These are phyloP conservation scores for Sporothrix phasma DNA, from an alignment of 2,329 filamentous ascomycete genomes.

Conservation along the genomic window DNA sequence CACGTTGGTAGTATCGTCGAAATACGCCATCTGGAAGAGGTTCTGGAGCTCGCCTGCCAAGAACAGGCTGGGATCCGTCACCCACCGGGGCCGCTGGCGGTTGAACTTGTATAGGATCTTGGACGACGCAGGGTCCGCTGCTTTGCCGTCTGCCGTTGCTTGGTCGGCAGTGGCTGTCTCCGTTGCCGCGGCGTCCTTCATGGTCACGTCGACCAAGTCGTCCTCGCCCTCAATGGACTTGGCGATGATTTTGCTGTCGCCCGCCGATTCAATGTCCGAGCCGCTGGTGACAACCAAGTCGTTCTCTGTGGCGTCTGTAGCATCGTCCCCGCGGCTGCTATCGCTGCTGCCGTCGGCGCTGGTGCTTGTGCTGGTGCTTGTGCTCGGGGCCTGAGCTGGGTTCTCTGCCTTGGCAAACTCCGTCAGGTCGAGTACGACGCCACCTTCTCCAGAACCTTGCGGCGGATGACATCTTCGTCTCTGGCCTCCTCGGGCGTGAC, in stretches of 20 bases:
- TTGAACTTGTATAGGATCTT: conserved; percentile 39
- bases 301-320: conserved; percentile 35
- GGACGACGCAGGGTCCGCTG: conserved; percentile 19
- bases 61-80: conserved; percentile 37
- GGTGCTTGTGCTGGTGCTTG: background rate
- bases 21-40: conserved; percentile 69
- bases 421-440: conserved; percentile 65
- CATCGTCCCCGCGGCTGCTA: conserved; percentile 2
- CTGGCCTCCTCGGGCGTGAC: conserved; percentile 61
- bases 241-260: conserved; percentile 61
- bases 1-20: conserved; percentile 44
- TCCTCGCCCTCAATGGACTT: conserved; percentile 81
- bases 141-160: conserved; percentile 12
- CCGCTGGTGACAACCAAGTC: conserved; percentile 59
- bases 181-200: conserved; percentile 51
- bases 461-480: conserved; percentile 59
- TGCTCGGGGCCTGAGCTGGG: conserved; percentile 21
- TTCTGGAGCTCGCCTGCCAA: conserved; percentile 56
- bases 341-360: background rate
- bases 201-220: conserved; percentile 80
- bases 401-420: conserved; percentile 50
- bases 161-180: conserved; percentile 21
- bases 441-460: conserved; percentile 69
- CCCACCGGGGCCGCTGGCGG: conserved; percentile 42
- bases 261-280: conserved; percentile 55